Evolutionary conservation across 805 yeast species (phyloP), one percentile per base, ranked within the genome.

Genomic region (Candida boleticola): DNA sequence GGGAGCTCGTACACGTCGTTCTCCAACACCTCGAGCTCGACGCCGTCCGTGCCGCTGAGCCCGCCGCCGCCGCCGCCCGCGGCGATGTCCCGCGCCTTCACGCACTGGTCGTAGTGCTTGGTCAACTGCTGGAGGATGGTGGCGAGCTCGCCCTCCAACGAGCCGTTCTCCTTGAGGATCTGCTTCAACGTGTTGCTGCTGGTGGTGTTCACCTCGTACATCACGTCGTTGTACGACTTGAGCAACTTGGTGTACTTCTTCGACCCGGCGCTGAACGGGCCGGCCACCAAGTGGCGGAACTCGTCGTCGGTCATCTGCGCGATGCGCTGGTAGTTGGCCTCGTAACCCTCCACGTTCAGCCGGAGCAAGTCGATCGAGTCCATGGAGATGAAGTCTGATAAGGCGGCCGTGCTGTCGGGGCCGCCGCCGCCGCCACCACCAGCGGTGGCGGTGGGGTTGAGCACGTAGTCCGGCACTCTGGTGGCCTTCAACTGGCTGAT

Each of bases 61-160:
- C 13, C 37, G 5, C 5, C n/a, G 45, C 54, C 3, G n/a, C 20
- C 29, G 3, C 40, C 38, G 7, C 27, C 27, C 16, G 26, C 36
- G 6, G 46, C 43, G 30, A 21, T 41, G 3, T 63, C 61, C 2
- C 66, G 54, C 7, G 79, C 85, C 46, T 76, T 64, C 10, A 65
- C 51, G 50, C 95, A 85, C 55, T 86, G 89, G 59, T 89, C 97
- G 53, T 82, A 88, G 63, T 89, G 96, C 41, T 78, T 79, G 9
- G 96, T 83, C 36, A 89, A 66, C 53, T 89, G 79, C 42, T 80
- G 82, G 26, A 90, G 64, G 14, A 84, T 67, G 2, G 76, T 72
- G 0, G 87, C 95, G 61, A 88, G 71, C 40, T 85, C 93, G 44
- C 74, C 71, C 41, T 88, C 95, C 37, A 80, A 54, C 1, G 69